These are phyloP conservation scores for Boletus sp. DNA, from an alignment of 768 basidiomycete genomes.

Conservation along the genomic window DNA sequence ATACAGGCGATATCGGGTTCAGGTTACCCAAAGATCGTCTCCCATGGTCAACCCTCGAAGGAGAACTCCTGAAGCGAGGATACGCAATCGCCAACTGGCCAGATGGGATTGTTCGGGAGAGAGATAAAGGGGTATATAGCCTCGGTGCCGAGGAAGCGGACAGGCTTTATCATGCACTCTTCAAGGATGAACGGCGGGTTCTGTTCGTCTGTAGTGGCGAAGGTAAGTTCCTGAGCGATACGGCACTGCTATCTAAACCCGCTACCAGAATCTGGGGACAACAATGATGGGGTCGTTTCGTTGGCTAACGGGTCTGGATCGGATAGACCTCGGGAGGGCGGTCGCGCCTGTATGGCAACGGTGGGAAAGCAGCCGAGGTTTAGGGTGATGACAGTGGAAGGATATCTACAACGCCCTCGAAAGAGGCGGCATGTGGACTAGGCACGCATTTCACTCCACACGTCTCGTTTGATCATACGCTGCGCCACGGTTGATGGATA, in stretches of 20 bases:
- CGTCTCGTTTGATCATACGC: too few relatives aligned
- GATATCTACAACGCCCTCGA: not conserved
- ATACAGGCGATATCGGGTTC: not conserved
- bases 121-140: not conserved
- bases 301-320: not conserved
- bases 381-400: conserved; percentile 1
- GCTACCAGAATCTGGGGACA: not conserved
- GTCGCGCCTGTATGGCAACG: not conserved
- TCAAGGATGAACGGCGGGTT: not conserved
- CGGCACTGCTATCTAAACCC: not conserved
- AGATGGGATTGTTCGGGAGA: not conserved
- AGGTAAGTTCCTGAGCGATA: not conserved
- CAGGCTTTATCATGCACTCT: not conserved
- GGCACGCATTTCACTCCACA: not conserved
- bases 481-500: too few relatives aligned
- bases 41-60: not conserved
- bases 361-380: not conserved
- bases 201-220: not conserved
- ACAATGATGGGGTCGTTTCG: not conserved
- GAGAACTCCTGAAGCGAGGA: not conserved
- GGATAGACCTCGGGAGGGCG: too few relatives aligned
- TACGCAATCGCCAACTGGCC: not conserved
- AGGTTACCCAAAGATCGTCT: not conserved
- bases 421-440: not conserved
- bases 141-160: not conserved